Evolutionary conservation across 441 rosid genomes (phyloP), one percentile per base, ranked within the genome.

Genomic region (Cnidoscolus chayamansa): DNA sequence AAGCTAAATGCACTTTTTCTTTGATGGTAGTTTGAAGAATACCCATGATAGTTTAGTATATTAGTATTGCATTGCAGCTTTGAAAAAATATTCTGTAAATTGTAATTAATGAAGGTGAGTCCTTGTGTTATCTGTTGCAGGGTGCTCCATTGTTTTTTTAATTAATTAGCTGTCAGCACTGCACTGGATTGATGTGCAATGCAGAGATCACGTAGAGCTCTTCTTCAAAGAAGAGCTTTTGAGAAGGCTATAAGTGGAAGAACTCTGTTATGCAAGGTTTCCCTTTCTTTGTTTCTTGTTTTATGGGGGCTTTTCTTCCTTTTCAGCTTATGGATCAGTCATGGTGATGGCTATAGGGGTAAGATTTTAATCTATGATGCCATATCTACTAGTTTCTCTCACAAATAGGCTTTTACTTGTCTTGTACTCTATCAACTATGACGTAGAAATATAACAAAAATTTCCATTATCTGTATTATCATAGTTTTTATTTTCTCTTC

Each of bases 181-280:
- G 72, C 5, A 16, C n/a, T n/a, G 79, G 79, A 75, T 79, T 75
- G 87, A 91, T 94, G 96, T 88, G 85, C 84, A 68, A 94, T 94
- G 98, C 97, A 87, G 89, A 92, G 92, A 82, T 90, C 97, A 74
- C 86, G 91, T 76, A 86, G 77, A 86, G 91, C 92, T 90, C 88
- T 90, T 92, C 94, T 85, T 59, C 76, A 69, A 47, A 85, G 91
- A 81, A 88, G 97, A 83, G 92, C 85, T 77, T 83, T 74, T 50
- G 88, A 80, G 72, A 84, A 76, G 78, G 72, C 64, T 69, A 62
- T 60, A 31, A 65, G 72, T 67, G 89, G 85, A 70, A 88, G 77
- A 74, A 84, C 64, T 73, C 76, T 77, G 19, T 68, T 86, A 70
- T 86, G 86, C 83, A 86, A 83, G 82, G 80, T 90, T 80, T 94